phyloP scores from a whole-genome alignment of 441 rosid species.

The Jatropha multifida region DNA sequence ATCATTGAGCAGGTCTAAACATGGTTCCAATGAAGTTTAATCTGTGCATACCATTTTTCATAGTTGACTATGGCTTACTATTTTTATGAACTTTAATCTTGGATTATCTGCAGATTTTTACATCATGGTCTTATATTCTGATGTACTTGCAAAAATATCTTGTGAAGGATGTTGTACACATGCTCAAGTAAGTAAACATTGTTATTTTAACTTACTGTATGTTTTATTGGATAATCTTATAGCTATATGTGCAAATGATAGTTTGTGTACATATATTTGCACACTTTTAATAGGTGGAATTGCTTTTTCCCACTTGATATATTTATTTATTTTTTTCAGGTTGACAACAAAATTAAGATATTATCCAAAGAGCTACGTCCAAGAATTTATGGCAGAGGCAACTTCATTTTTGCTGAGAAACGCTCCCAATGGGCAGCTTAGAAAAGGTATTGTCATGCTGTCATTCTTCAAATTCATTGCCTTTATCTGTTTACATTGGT shows the following conservation, averaged over 20 bases:
- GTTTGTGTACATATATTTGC: neutral
- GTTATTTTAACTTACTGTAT: neutral
- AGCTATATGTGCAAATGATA: neutral
- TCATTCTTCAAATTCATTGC: neutral
- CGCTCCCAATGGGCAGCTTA: constrained; percentile 57
- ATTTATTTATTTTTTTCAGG: constrained; percentile 40
- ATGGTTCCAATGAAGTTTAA: constrained; percentile 20
- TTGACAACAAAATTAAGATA: constrained; percentile 65
- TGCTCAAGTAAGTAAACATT: constrained; percentile 51
- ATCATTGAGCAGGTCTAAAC: constrained; percentile 80
- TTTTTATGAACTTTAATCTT: constrained; percentile 4
- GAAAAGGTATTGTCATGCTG: constrained; percentile 46
- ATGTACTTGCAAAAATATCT: constrained; percentile 77
- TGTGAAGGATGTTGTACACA: constrained; percentile 40
- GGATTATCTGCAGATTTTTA: constrained; percentile 62
- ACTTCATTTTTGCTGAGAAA: constrained; percentile 89
- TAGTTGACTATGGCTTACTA: neutral
- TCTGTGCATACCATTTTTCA: constrained; percentile 2
- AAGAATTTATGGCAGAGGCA: constrained; percentile 74
- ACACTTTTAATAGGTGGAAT: neutral
- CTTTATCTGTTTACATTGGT: neutral
- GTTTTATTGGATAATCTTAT: neutral
- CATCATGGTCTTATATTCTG: constrained; percentile 70
- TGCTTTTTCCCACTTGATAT: neutral
- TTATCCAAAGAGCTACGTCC: constrained; percentile 63